A percentile compares a stretch with the other conserved stretches of the same genome.
phyloP scores from a whole-genome alignment of 1,139 yeast genomes.

The Kurtzmaniella quercitrusa region DNA sequence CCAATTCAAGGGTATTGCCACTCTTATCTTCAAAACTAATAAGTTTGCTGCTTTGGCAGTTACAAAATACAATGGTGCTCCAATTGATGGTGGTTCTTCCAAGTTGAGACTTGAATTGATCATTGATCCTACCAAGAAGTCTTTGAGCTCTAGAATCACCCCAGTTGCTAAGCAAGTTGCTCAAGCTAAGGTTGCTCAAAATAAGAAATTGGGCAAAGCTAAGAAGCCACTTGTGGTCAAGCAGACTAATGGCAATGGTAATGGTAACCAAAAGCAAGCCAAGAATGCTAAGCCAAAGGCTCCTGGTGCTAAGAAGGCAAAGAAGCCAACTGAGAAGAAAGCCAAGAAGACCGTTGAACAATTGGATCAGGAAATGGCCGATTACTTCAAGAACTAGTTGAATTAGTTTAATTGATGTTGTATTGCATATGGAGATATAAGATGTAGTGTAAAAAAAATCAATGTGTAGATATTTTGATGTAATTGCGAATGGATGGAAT shows the following conservation, averaged over 20 bases:
- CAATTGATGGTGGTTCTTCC: constrained; percentile 83
- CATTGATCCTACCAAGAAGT: constrained; percentile 77
- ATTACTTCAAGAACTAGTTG: constrained; percentile 43
- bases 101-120: constrained; percentile 81
- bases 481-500: not conserved
- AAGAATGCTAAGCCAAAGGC: constrained; percentile 14
- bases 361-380: constrained; percentile 93
- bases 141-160: constrained; percentile 67
- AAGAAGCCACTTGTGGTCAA: constrained; percentile 24
- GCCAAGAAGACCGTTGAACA: constrained; percentile 82
- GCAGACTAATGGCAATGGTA: constrained; percentile 24
- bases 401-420: not conserved
- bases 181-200: constrained; percentile 16
- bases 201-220: constrained; percentile 18
- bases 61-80: constrained; percentile 84
- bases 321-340: constrained; percentile 34
- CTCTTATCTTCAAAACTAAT: constrained; percentile 66
- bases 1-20: constrained; percentile 87
- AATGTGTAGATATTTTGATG: too few relatives aligned
- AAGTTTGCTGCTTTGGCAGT: constrained; percentile 72
- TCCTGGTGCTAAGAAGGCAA: constrained; percentile 24
- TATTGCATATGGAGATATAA: not conserved
- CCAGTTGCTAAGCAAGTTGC: constrained; percentile 34
- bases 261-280: constrained; percentile 14
- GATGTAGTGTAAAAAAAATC: too few relatives aligned